Evolutionary conservation across 2,329 filamentous ascomycete species (phyloP).

Genomic region (Claviceps capensis): DNA sequence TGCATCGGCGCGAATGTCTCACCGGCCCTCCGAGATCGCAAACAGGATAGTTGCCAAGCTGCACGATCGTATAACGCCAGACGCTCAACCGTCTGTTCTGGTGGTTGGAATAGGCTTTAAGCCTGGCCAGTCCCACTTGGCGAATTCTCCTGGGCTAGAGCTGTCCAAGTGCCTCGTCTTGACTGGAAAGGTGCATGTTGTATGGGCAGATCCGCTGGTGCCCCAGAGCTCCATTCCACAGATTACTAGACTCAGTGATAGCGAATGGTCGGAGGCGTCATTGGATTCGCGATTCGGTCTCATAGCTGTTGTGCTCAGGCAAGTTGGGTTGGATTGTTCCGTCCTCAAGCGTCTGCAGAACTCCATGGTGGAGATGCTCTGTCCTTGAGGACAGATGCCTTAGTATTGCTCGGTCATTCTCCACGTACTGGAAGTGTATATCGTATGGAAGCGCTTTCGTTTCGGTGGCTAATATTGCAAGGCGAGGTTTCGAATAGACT

Average conservation of each 20-base stretch:
- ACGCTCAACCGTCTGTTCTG: slow-evolving; percentile 19
- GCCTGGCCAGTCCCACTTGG: slow-evolving; percentile 31
- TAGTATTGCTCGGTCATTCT: background rate
- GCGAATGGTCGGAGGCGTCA: slow-evolving; percentile 22
- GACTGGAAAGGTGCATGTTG: slow-evolving; percentile 25
- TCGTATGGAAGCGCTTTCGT: background rate
- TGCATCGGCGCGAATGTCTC: slow-evolving; percentile 29
- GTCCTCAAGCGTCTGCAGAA: slow-evolving; percentile 21
- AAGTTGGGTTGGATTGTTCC: slow-evolving; percentile 27
- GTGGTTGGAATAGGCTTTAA: slow-evolving; percentile 39
- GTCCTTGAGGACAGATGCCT: slow-evolving; percentile 6
- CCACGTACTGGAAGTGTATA: background rate
- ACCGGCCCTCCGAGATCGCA: slow-evolving; percentile 26
- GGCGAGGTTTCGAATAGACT: no score
- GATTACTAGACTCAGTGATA: slow-evolving; percentile 23
- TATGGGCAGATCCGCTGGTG: slow-evolving; percentile 31
- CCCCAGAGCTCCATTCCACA: slow-evolving; percentile 26
- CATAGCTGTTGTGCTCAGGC: slow-evolving; percentile 29
- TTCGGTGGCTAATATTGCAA: no score
- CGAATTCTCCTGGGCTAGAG: slow-evolving; percentile 33
- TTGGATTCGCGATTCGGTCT: slow-evolving; percentile 26
- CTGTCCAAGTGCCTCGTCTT: slow-evolving; percentile 24
- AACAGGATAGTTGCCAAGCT: slow-evolving; percentile 21
- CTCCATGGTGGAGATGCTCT: slow-evolving; percentile 27
- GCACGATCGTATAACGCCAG: slow-evolving; percentile 5